These are phyloP conservation scores for Plasmodium malariae DNA, from an alignment of 169 alveolate genomes.

Conservation along the genomic window DNA sequence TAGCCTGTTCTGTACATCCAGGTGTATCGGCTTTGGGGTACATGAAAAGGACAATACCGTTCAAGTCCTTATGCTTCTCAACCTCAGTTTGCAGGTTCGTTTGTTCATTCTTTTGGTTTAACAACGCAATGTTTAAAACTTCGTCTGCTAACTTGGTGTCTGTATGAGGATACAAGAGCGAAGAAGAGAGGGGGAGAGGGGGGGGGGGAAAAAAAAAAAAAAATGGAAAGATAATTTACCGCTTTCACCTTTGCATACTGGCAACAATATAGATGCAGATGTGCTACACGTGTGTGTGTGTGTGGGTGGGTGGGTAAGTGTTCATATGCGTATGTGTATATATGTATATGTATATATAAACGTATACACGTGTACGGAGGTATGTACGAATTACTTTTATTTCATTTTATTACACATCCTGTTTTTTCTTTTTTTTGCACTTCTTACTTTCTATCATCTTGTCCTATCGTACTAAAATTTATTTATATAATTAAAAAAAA, in stretches of 20 bases:
- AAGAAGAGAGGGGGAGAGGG: too few relatives aligned
- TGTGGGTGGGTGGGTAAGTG: neutral
- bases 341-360: neutral
- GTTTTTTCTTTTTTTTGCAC: neutral
- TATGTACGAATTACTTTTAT: neutral
- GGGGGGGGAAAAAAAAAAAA: neutral
- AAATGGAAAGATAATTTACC: neutral
- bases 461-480: neutral
- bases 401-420: neutral
- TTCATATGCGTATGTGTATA: neutral
- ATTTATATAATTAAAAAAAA: neutral
- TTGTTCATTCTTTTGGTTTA: conserved; percentile 72
- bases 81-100: conserved; percentile 74
- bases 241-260: too few relatives aligned
- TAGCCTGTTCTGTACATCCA: conserved; percentile 85
- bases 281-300: neutral
- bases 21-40: conserved; percentile 86
- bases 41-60: conserved; percentile 83
- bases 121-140: conserved; percentile 68
- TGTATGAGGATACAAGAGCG: too few relatives aligned
- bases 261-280: neutral
- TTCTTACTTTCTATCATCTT: conserved; percentile 34
- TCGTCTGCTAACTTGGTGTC: conserved; percentile 78
- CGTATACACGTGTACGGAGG: neutral
- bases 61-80: conserved; percentile 71